Base-by-base conservation (phyloP, 2,329 filamentous ascomycete genomes). In the Botrytis aclada region DNA sequence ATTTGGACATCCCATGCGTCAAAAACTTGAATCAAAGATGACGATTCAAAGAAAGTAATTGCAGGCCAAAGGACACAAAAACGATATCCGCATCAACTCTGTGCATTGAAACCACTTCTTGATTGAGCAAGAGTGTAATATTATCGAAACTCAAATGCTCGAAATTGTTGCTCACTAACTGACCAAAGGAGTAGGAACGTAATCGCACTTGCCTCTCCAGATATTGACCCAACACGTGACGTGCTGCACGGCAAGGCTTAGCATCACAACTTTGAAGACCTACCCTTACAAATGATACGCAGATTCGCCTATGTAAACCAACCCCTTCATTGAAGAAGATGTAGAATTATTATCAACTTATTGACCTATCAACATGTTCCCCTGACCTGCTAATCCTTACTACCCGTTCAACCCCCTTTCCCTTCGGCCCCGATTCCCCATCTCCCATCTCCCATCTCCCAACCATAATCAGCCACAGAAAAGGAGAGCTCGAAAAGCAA, bases 271-370 rank as follows among this genome's bases (percentile, higher is more conserved):
- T 61, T 16, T 1, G 1, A 25, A 25, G 58, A 41, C n/a, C 4
- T 64, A 32, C 39, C 32, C n/a, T 34, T 39, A 43, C 61, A 37
- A 14, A 51, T 37, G 1, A 51, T 16, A 51, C 22, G 43, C 43
- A 37, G 1, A 54, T 54, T 39, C 25, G 45, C 45, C 64, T 39
- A 14, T 8, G 29, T 16, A 20, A 39, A 54, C 34, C 22, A 39
- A 14, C 22, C 16, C 64, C 45, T 54, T 54, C 45, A 32, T 54
- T 22, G 34, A 34, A 67, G 45, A 67, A 67, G 34, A 67, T 32
- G 7, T 67, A 67, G 16, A 67, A 67, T 67, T 67, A 18, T 34
- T 56, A 67, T 67, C 64, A 39, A 54, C 45, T 47, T 54, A 63
- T 63, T 39, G 16, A 63, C 16, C 61, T 41, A 67, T 67, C 10